Evolutionary conservation across 2,329 filamentous ascomycete genomes (phyloP).

Genomic region (Clonostachys rosea): DNA sequence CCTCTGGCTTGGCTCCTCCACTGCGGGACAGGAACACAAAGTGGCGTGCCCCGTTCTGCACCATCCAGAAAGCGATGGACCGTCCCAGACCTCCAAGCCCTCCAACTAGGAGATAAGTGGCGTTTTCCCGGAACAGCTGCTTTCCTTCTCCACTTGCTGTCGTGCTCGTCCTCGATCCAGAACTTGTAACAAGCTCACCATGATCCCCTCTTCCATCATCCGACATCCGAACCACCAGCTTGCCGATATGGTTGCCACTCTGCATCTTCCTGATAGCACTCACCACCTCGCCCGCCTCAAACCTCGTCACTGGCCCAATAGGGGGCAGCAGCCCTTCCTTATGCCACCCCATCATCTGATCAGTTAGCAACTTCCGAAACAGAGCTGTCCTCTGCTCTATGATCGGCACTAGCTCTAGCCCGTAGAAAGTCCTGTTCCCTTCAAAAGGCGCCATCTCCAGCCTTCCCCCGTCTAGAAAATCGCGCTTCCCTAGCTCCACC

Average conservation of each 20-base stretch:
- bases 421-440: constrained; percentile 20
- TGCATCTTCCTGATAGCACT: constrained; percentile 38
- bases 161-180: too few relatives aligned
- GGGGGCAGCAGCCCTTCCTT: constrained; percentile 1
- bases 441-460: constrained; percentile 40
- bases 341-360: too few relatives aligned
- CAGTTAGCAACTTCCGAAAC: background rate
- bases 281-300: constrained; percentile 16
- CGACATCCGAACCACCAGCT: constrained; percentile 26
- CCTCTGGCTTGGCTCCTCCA: constrained; percentile 17
- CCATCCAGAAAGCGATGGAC: constrained; percentile 40
- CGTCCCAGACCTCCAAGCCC: constrained; percentile 22
- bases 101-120: constrained; percentile 20
- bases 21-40: constrained; percentile 43
- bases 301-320: constrained; percentile 14
- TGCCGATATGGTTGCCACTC: constrained; percentile 30
- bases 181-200: constrained; percentile 9
- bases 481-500: constrained; percentile 37
- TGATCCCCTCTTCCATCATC: background rate
- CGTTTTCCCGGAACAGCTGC: too few relatives aligned
- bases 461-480: constrained; percentile 28
- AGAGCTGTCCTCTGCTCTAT: background rate
- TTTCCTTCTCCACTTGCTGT: too few relatives aligned
- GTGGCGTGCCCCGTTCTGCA: constrained; percentile 38
- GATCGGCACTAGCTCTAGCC: background rate